These are phyloP conservation scores for Zizania palustris DNA, from an alignment of 202 grass and related monocot genomes.

Conservation along the genomic window DNA sequence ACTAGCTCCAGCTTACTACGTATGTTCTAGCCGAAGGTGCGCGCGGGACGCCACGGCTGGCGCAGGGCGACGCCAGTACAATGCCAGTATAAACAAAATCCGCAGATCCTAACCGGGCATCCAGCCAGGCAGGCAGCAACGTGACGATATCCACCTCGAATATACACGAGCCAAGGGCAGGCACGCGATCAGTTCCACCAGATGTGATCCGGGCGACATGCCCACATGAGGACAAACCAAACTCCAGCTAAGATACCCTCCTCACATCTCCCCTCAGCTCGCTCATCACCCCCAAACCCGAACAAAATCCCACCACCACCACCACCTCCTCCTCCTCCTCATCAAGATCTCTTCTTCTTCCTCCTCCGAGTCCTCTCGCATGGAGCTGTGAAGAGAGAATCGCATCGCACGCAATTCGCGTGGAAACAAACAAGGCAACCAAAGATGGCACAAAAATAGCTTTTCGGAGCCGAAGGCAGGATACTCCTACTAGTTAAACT, in stretches of 20 bases:
- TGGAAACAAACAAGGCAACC: constrained; percentile 48
- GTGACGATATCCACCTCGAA: constrained; percentile 33
- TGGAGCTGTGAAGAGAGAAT: too few relatives aligned
- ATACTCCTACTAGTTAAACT: constrained; percentile 52
- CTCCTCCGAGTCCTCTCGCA: too few relatives aligned
- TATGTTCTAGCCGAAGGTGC: too few relatives aligned
- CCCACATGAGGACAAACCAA: constrained; percentile 68
- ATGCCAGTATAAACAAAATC: background rate
- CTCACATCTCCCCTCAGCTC: background rate
- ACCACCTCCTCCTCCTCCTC: background rate
- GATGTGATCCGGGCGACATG: constrained; percentile 32
- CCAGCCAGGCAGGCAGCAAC: background rate
- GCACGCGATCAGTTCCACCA: background rate
- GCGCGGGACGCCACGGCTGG: too few relatives aligned
- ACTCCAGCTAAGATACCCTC: constrained; percentile 55
- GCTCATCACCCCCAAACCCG: background rate
- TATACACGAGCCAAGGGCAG: constrained; percentile 10
- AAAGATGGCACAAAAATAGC: constrained; percentile 70
- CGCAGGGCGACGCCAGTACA: too few relatives aligned
- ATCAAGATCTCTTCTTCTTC: background rate
- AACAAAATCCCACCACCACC: constrained; percentile 36
- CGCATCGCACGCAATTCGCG: background rate
- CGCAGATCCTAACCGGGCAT: constrained; percentile 32
- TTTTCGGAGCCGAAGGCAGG: constrained; percentile 20
- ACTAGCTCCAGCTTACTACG: too few relatives aligned